Conservation (phyloP, 768 basidiomycete species). For the Lentinula guzmanii region DNA sequence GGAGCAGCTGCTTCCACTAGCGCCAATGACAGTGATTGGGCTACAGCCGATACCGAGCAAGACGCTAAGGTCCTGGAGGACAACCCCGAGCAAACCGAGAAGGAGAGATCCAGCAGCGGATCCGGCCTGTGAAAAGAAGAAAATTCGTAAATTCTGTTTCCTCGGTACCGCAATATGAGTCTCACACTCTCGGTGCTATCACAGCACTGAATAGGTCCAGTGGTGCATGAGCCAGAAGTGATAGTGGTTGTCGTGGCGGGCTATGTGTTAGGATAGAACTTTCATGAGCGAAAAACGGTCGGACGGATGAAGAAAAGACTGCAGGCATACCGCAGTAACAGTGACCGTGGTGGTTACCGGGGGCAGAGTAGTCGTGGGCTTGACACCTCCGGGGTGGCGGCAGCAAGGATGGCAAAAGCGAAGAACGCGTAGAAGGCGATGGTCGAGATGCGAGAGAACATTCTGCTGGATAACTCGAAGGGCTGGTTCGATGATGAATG, state of each 20-base stretch:
- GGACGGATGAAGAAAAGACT: background rate
- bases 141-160: background rate
- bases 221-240: slow-evolving; percentile 8
- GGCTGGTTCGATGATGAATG: background rate
- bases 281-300: background rate
- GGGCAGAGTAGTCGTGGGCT: background rate
- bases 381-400: background rate
- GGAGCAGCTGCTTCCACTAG: slow-evolving; percentile 2
- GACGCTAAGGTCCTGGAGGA: slow-evolving; percentile 3
- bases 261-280: background rate
- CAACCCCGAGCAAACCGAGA: slow-evolving; percentile 5
- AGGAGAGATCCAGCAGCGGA: background rate
- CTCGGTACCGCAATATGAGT: background rate
- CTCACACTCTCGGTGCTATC: slow-evolving; percentile 3
- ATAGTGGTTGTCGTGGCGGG: background rate
- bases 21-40: slow-evolving; percentile 9
- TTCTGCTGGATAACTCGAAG: background rate
- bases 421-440: background rate
- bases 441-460: background rate
- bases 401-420: background rate
- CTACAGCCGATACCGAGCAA: slow-evolving; percentile 5
- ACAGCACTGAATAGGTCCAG: slow-evolving; percentile 15
- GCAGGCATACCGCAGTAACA: background rate
- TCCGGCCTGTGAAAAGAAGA: background rate
- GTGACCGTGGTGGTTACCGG: background rate